Evolutionary conservation across 1,284 basidiomycete genomes (phyloP), one percentile per base, ranked within the genome.

Genomic region (Laetiporus sulphureus): DNA sequence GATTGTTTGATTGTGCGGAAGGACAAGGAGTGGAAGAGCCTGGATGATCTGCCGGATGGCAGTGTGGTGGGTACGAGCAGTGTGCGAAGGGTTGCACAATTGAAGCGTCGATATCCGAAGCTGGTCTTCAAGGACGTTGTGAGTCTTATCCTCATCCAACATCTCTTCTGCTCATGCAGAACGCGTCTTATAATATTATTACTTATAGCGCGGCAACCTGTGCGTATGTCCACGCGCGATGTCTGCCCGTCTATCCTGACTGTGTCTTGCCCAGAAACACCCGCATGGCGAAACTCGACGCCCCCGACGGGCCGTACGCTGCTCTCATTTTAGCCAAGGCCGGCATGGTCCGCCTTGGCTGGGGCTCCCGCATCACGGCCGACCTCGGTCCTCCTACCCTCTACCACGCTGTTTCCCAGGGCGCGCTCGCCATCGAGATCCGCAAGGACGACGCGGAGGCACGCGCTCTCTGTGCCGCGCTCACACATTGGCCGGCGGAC

Each of bases 311-410:
- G n/a, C 84, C 83, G 15, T 98, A 86, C 63, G 75, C 86, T 21
- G 95, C 92, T 1, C 71, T 99, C 46, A 83, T 99, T 60, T 87
- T 99, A 46, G 96, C 96, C 16, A 89, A 89, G 53, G 91, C 95
- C 3, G 96, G 96, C 13, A 74, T 99, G 41, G 73, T 89, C n/a
- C 89, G 95, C 20, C 66, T 93, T 27, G 82, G 79, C 32, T 73
- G 86, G 67, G 74, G 71, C n/a, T 62, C 80, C 55, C 84, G 95
- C 43, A 81, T 93, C 54, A 91, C 92, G 1, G 65, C 78, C 29
- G 83, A 91, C 57, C 65, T 98, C 48, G 64, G 63, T 4, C 77
- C 88, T 4, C 90, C 92, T 2, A 77, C 73, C 1, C 71, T 97
- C 30, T 83, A 82, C 60, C 78, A 96, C 59, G 93, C 96, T 6